A percentile compares a stretch with the other conserved stretches of the same genome.
Conservation (phyloP, 495 filamentous ascomycete genomes). For the Rhizodiscina lignyota region DNA sequence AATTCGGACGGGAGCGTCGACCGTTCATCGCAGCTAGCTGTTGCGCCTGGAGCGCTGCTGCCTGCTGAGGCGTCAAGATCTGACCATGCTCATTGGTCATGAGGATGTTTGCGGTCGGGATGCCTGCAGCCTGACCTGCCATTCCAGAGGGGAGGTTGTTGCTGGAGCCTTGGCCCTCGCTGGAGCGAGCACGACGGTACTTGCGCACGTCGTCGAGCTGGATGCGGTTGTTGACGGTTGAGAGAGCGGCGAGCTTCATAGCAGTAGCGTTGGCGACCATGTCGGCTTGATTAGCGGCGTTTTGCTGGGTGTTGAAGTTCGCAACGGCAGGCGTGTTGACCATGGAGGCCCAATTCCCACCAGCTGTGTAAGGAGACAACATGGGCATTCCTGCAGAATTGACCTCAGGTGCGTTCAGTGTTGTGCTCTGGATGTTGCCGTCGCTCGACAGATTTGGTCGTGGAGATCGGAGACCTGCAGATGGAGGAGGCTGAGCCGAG, state of each 20-base stretch:
- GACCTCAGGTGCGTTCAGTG: conserved; percentile 56
- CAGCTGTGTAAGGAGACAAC: conserved; percentile 74
- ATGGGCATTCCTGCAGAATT: conserved; percentile 51
- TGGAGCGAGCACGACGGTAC: conserved; percentile 79
- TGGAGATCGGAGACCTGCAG: conserved; percentile 69
- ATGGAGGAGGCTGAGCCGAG: conserved; percentile 54
- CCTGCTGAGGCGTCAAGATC: conserved; percentile 65
- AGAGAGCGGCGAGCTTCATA: conserved; percentile 94
- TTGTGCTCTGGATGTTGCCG: conserved; percentile 65
- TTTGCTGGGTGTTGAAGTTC: conserved; percentile 43
- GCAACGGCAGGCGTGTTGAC: conserved; percentile 92
- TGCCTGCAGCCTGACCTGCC: conserved; percentile 9
- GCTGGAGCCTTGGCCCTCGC: conserved; percentile 53
- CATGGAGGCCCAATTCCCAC: conserved; percentile 96
- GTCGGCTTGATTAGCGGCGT: conserved; percentile 58
- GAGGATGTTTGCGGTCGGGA: conserved; percentile 45
- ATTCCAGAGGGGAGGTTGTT: conserved; percentile 13
- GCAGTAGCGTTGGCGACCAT: conserved; percentile 98
- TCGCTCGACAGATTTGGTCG: conserved; percentile 46
- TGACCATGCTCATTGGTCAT: conserved; percentile 91
- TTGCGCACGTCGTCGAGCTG: conserved; percentile 91
- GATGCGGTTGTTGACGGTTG: conserved; percentile 96
- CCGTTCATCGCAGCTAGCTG: conserved; percentile 59
- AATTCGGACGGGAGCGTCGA: conserved; percentile 79
- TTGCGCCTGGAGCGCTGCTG: conserved; percentile 71